phyloP scores from a whole-genome alignment of 2,329 filamentous ascomycete species.

The Aspergillus sp. region DNA sequence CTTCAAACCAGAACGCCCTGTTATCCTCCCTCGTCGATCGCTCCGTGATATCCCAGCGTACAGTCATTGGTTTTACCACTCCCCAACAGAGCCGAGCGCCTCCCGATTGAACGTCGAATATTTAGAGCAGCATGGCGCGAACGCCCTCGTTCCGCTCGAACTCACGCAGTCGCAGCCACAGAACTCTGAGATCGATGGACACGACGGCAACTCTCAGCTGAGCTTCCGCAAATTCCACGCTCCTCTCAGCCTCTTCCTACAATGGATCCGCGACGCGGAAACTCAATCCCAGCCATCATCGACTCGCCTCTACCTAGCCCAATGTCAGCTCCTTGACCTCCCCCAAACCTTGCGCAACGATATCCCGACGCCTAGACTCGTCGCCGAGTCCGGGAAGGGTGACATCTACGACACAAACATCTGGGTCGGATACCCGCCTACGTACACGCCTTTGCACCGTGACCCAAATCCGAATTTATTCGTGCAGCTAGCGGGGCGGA shows the following conservation, averaged over 20 bases:
- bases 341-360: slow-evolving; percentile 67
- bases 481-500: slow-evolving; percentile 75
- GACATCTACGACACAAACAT: slow-evolving; percentile 87
- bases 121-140: slow-evolving; percentile 49
- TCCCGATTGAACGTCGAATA: slow-evolving; percentile 48
- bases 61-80: slow-evolving; percentile 62
- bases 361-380: slow-evolving; percentile 68
- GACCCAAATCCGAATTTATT: slow-evolving; percentile 96
- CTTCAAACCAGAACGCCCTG: slow-evolving; percentile 58
- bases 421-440: slow-evolving; percentile 86
- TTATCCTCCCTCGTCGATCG: slow-evolving; percentile 52
- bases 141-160: slow-evolving; percentile 63
- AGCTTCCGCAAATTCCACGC: slow-evolving; percentile 54
- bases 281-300: slow-evolving; percentile 29
- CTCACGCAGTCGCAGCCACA: slow-evolving; percentile 44
- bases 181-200: neutral
- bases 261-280: slow-evolving; percentile 48
- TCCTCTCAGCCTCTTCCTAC: slow-evolving; percentile 66
- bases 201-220: slow-evolving; percentile 3
- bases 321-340: slow-evolving; percentile 72
- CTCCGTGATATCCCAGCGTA: slow-evolving; percentile 58
- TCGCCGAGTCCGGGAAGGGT: slow-evolving; percentile 68
- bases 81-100: slow-evolving; percentile 39
- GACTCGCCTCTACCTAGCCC: slow-evolving; percentile 77
- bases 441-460: slow-evolving; percentile 85